Base-by-base conservation (phyloP, 208 protist genomes). In the Lotmaria passim region DNA sequence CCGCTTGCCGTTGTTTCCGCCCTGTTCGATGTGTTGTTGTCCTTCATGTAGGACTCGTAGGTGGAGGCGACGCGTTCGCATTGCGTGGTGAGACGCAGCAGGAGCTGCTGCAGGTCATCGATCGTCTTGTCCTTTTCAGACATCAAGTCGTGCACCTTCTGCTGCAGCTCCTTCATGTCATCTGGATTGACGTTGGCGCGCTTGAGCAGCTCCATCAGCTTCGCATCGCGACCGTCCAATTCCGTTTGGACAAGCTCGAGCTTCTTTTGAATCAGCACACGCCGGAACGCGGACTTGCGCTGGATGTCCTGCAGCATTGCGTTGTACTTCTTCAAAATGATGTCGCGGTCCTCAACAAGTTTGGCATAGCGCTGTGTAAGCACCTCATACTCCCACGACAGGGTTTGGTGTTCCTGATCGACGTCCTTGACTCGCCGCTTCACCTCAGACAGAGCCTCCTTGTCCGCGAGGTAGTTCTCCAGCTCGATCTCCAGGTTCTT, bases 321-420 rank as follows among this genome's bases (percentile, higher is more conserved):
- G 63, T 98, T 98, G 79, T 98, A 99, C 69, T 94, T 93, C 23
- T 91, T 85, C 41, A 98, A 88, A 36, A 99, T 96, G 23, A 98
- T 93, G 79, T 99, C 96, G 11, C 97, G 81, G 65, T 99, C 97
- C 57, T 96, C 87, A 47, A 96, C 88, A 14, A 98, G 86, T 61
- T 98, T 94, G 30, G 67, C 81, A 75, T 96, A 96, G 14, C 95
- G 88, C 76, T 98, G 96, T 28, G 82, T 82, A 19, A 99, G 89
- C n/a, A 98, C 92, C 80, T 99, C 97, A 75, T 98, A 89, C 81
- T 98, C 96, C 97, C 97, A 98, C 17, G 79, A 82, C n/a, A 98
- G 72, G 19, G 86, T 83, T 61, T 97, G 86, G 48, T 97, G 74
- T 73, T 98, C 80, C 53, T 97, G 93, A 55, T 99, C 94, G 7